Evolutionary conservation across 2,329 filamentous ascomycete genomes (phyloP).

Genomic region (Cercospora nicotianae): DNA sequence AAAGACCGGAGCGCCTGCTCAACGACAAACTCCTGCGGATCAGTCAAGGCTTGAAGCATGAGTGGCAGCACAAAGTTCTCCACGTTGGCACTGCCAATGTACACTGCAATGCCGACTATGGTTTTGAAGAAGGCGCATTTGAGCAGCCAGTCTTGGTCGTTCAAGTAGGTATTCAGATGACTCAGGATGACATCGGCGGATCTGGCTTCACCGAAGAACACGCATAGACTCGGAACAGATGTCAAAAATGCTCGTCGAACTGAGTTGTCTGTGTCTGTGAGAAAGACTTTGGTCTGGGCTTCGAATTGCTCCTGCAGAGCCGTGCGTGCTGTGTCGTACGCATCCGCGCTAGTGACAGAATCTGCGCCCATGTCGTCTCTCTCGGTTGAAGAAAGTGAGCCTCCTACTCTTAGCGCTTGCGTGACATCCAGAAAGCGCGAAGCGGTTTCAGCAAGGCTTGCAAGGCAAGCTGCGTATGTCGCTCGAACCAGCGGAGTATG

Average conservation of each 20-base stretch:
- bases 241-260: constrained; percentile 88
- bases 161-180: constrained; percentile 94
- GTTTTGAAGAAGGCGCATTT: constrained; percentile 97
- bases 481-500: constrained; percentile 70
- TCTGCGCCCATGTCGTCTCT: constrained; percentile 71
- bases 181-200: constrained; percentile 95
- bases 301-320: constrained; percentile 85
- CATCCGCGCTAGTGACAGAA: constrained; percentile 63
- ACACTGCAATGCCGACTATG: constrained; percentile 87
- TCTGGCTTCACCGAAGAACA: constrained; percentile 90
- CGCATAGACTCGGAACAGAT: constrained; percentile 86
- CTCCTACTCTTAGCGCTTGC: constrained; percentile 80
- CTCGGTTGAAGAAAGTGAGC: constrained; percentile 73
- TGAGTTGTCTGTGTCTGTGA: constrained; percentile 81
- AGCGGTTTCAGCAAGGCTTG: constrained; percentile 82
- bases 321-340: constrained; percentile 83
- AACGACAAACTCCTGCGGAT: constrained; percentile 90
- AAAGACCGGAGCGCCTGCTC: constrained; percentile 86
- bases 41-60: constrained; percentile 91
- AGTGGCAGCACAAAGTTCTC: constrained; percentile 95
- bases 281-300: constrained; percentile 79
- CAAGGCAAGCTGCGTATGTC: constrained; percentile 89
- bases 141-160: constrained; percentile 92
- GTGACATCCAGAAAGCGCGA: constrained; percentile 86
- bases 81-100: constrained; percentile 82